A percentile compares a stretch with the other conserved stretches of the same genome.
Evolutionary conservation across 352 stramenopile genomes (phyloP).

Genomic region (Plasmopara muralis): DNA sequence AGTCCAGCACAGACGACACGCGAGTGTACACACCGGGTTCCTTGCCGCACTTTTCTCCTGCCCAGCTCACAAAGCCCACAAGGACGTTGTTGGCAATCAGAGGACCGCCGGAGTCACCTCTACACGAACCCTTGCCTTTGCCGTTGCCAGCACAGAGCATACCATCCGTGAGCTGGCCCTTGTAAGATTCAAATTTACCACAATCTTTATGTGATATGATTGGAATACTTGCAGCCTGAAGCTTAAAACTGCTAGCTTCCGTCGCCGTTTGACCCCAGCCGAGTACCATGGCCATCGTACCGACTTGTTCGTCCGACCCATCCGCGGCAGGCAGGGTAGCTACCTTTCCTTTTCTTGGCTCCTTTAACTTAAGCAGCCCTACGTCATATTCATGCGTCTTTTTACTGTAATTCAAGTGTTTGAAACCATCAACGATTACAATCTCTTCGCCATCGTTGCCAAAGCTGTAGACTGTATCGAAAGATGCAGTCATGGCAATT

Average conservation of each 20-base stretch:
- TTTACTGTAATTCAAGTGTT: constrained; percentile 25
- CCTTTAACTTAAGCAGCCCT: constrained; percentile 46
- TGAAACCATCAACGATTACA: constrained; percentile 19
- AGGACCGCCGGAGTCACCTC: constrained; percentile 54
- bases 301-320: constrained; percentile 40
- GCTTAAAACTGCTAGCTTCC: constrained; percentile 23
- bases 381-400: constrained; percentile 33
- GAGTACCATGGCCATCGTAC: constrained; percentile 37
- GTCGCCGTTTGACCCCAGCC: constrained; percentile 50
- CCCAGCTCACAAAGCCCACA: constrained; percentile 56
- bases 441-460: constrained; percentile 19
- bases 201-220: constrained; percentile 48
- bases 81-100: constrained; percentile 41
- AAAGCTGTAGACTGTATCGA: constrained; percentile 19
- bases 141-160: constrained; percentile 58
- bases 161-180: constrained; percentile 39
- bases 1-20: constrained; percentile 42
- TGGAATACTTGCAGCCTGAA: constrained; percentile 44
- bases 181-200: constrained; percentile 33
- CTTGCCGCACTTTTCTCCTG: constrained; percentile 36
- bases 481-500: constrained; percentile 20
- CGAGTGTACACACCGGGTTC: constrained; percentile 48
- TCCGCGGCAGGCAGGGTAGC: constrained; percentile 35
- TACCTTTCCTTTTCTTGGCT: constrained; percentile 24
- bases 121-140: constrained; percentile 45